Evolutionary conservation across 768 basidiomycete species (phyloP).

Genomic region (Lactarius quietus): DNA sequence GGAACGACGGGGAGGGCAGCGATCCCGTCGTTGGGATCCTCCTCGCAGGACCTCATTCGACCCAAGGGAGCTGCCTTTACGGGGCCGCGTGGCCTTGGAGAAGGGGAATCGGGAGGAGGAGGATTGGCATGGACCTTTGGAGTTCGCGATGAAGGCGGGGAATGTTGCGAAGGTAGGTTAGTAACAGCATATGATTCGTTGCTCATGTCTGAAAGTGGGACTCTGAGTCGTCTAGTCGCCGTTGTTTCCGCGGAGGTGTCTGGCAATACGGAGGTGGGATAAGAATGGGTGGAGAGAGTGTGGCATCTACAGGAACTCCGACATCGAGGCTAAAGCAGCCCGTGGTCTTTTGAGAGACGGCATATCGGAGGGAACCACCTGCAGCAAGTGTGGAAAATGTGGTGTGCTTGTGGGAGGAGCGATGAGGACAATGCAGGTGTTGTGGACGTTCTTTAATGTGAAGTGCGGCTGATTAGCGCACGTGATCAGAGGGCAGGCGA

Average conservation of each 20-base stretch:
- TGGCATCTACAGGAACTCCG: conserved; percentile 19
- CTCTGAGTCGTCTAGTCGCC: conserved; percentile 20
- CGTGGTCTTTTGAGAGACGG: conserved; percentile 24
- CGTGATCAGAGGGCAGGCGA: conserved; percentile 23
- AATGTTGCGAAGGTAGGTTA: not conserved
- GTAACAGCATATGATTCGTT: conserved; percentile 8
- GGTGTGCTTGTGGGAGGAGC: conserved; percentile 22
- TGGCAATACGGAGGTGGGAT: conserved; percentile 19
- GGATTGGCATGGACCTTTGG: conserved; percentile 6
- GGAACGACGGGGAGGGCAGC: conserved; percentile 14
- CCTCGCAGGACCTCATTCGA: conserved; percentile 18
- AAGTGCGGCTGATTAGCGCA: conserved; percentile 17
- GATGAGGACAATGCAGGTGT: conserved; percentile 20
- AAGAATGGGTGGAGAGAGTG: conserved; percentile 3
- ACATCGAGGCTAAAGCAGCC: conserved; percentile 2
- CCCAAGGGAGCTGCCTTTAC: not conserved
- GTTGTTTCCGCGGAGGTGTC: conserved; percentile 19
- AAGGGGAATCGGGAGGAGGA: not conserved
- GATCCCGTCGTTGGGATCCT: conserved; percentile 12
- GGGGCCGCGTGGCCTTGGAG: conserved; percentile 10
- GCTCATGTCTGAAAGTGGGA: conserved; percentile 22
- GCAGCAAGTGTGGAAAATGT: conserved; percentile 19
- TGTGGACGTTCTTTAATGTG: conserved; percentile 25
- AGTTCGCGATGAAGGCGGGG: conserved; percentile 5
- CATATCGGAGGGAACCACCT: conserved; percentile 15